These are phyloP conservation scores for Ramalina peruviana DNA, from an alignment of 495 filamentous ascomycete species.

Conservation along the genomic window DNA sequence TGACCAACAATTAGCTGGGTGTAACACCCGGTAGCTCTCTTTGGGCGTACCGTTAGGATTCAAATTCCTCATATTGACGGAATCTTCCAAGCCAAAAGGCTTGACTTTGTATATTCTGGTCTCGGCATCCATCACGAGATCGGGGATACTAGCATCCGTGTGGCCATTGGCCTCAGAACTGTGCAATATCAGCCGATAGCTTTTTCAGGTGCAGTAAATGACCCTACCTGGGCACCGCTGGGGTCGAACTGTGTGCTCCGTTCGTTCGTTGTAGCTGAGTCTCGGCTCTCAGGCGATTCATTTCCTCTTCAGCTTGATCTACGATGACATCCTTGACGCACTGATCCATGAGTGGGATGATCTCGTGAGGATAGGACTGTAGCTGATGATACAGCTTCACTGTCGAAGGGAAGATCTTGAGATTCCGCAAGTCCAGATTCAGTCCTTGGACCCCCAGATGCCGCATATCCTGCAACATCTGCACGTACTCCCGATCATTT, in stretches of 20 bases:
- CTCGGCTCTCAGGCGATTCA: constrained; percentile 51
- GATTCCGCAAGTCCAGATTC: constrained; percentile 77
- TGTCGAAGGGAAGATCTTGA: constrained; percentile 86
- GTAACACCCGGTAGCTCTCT: neutral
- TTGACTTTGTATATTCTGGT: constrained; percentile 69
- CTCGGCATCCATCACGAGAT: constrained; percentile 50
- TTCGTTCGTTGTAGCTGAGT: constrained; percentile 32
- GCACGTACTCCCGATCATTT: constrained; percentile 63
- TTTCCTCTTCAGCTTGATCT: constrained; percentile 69
- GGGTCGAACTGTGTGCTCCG: constrained; percentile 52
- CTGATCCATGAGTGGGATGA: constrained; percentile 93
- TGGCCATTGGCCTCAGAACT: constrained; percentile 49
- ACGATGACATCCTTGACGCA: constrained; percentile 86
- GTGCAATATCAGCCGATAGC: neutral
- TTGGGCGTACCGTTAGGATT: constrained; percentile 59
- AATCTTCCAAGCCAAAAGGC: constrained; percentile 76
- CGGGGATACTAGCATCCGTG: constrained; percentile 33
- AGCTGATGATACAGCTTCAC: constrained; percentile 90
- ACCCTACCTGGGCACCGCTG: constrained; percentile 41
- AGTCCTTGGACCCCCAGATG: constrained; percentile 67
- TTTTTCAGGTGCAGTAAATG: neutral
- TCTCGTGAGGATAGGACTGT: constrained; percentile 84
- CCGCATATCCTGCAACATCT: constrained; percentile 81
- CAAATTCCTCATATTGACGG: constrained; percentile 85
- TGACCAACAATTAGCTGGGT: constrained; percentile 17